A percentile compares a stretch with the other conserved stretches of the same genome.
Conservation (phyloP, 2,329 filamentous ascomycete genomes). For the Berkeleyomyces rouxiae region DNA sequence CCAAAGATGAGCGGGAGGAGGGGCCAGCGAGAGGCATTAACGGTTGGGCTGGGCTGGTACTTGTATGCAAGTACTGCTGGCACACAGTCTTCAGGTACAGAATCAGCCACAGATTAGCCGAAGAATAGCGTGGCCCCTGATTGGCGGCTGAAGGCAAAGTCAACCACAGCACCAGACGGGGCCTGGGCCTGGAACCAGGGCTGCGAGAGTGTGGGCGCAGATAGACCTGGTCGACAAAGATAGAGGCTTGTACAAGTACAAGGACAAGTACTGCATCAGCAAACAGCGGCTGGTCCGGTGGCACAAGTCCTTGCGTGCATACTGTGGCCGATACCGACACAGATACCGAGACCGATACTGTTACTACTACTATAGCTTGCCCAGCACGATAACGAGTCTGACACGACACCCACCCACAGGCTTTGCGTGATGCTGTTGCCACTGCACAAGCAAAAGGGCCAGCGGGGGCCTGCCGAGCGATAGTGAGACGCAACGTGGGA, state of each 20-base stretch:
- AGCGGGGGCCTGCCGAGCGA: neutral
- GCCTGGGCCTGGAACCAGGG: neutral
- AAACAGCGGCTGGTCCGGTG: too few species aligned
- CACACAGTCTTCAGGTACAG: neutral
- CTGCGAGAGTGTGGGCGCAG: too few species aligned
- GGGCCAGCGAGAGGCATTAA: neutral
- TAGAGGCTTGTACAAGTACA: too few species aligned
- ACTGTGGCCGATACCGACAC: too few species aligned
- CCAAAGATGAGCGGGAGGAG: too few species aligned
- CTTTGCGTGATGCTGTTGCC: neutral
- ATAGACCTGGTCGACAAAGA: too few species aligned
- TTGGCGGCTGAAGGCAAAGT: neutral
- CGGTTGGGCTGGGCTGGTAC: neutral
- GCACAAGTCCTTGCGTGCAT: too few species aligned
- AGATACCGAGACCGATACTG: too few species aligned
- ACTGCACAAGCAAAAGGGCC: neutral
- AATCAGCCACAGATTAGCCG: neutral
- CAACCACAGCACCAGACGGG: neutral
- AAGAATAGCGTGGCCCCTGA: neutral
- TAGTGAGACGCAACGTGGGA: neutral
- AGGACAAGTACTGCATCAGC: too few species aligned
- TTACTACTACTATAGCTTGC: neutral
- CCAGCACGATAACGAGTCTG: neutral
- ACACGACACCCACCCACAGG: neutral
- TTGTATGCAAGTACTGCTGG: too few species aligned